Conservation (phyloP, 352 stramenopile genomes). For the Phytophthora colocasiae region DNA sequence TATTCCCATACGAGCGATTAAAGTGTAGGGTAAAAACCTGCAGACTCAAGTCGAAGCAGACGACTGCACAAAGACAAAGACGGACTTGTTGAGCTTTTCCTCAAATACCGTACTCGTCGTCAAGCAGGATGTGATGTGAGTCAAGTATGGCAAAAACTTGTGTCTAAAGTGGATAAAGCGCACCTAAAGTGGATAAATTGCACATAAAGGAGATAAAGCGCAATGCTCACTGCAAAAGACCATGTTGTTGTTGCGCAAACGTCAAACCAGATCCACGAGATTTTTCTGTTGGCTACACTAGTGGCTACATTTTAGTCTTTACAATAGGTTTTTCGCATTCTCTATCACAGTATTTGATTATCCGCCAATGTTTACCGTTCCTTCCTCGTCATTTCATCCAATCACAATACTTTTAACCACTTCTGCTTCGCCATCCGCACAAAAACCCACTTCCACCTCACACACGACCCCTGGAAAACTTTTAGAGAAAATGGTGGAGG, state of each 20-base stretch:
- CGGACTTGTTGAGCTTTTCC: not conserved
- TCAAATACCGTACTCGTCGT: not conserved
- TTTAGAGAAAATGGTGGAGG: slow-evolving; percentile 62
- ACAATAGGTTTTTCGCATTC: not conserved
- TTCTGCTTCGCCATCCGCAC: not conserved
- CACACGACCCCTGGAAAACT: not conserved
- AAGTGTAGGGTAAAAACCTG: slow-evolving; percentile 11
- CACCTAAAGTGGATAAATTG: no score
- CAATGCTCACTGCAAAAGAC: not conserved
- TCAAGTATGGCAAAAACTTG: not conserved
- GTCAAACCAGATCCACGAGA: slow-evolving; percentile 1
- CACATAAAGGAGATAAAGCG: not conserved
- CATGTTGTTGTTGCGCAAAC: not conserved
- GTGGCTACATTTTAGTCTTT: not conserved
- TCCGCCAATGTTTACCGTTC: not conserved
- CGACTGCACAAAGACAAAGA: slow-evolving; percentile 1
- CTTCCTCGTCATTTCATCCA: slow-evolving; percentile 4
- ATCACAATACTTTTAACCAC: not conserved
- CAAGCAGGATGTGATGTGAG: not conserved
- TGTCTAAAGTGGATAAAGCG: no score
- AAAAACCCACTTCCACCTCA: slow-evolving; percentile 6
- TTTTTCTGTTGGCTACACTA: slow-evolving; percentile 1
- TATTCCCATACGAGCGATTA: slow-evolving; percentile 1
- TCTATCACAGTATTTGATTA: not conserved
- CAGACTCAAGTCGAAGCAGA: slow-evolving; percentile 19